Conservation (phyloP, 306 rosid genomes). For the Rosa multiflora region DNA sequence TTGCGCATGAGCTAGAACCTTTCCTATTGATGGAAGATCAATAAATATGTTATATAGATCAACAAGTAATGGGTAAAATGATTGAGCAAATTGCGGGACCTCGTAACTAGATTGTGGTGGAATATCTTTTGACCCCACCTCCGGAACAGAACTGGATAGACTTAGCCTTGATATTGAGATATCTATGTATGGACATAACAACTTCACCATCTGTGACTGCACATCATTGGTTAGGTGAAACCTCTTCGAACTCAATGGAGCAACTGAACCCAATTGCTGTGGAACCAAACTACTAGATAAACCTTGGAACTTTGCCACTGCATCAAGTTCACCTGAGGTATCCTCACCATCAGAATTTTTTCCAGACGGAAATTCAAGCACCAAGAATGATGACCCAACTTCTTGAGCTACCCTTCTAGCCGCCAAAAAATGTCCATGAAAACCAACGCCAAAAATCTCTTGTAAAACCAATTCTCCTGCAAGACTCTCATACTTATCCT, state of each 20-base stretch:
- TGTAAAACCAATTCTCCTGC: slow-evolving; percentile 59
- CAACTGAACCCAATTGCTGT: slow-evolving; percentile 37
- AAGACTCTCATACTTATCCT: slow-evolving; percentile 56
- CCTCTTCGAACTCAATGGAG: slow-evolving; percentile 32
- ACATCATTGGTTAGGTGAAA: slow-evolving; percentile 40
- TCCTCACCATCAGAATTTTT: slow-evolving; percentile 26
- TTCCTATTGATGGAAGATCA: slow-evolving; percentile 62
- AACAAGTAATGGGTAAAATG: slow-evolving; percentile 66
- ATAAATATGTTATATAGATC: slow-evolving; percentile 58
- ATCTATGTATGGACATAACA: slow-evolving; percentile 42
- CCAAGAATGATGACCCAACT: slow-evolving; percentile 58
- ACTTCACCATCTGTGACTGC: slow-evolving; percentile 38
- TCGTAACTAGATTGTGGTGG: slow-evolving; percentile 40
- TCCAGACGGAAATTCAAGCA: slow-evolving; percentile 49
- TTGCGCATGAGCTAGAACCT: slow-evolving; percentile 60
- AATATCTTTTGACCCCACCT: slow-evolving; percentile 34
- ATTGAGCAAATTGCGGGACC: slow-evolving; percentile 60
- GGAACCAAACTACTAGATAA: slow-evolving; percentile 58
- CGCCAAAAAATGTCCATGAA: slow-evolving; percentile 60
- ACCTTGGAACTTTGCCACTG: slow-evolving; percentile 34
- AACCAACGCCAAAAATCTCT: slow-evolving; percentile 70
- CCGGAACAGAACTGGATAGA: slow-evolving; percentile 22
- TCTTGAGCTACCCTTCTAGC: slow-evolving; percentile 67
- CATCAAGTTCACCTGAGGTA: slow-evolving; percentile 32
- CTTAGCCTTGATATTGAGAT: slow-evolving; percentile 20